phyloP scores from a whole-genome alignment of 2,329 filamentous ascomycete species.

The Nemania sp. region DNA sequence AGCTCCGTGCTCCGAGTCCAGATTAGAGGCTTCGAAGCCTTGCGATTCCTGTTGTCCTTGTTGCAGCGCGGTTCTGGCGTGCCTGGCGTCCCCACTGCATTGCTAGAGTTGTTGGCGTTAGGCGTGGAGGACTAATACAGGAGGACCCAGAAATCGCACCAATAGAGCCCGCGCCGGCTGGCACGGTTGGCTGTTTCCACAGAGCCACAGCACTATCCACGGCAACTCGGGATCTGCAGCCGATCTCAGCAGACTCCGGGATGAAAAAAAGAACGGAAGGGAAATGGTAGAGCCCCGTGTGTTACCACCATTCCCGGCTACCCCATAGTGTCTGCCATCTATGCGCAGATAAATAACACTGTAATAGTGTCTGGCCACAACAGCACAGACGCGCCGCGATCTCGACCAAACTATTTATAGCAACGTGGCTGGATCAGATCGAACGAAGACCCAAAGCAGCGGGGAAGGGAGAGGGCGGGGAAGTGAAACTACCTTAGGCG shows the following conservation, averaged over 20 bases:
- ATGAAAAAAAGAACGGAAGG: conserved; percentile 5
- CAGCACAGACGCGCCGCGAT: too few species aligned
- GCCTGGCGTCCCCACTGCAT: conserved; percentile 20
- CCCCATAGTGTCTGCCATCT: not conserved
- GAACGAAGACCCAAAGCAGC: too few species aligned
- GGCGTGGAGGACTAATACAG: too few species aligned
- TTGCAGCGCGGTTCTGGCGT: conserved; percentile 6
- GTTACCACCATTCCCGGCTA: not conserved
- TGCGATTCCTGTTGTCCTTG: not conserved
- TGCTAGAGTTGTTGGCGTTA: not conserved
- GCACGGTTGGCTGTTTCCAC: too few species aligned
- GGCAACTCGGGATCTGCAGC: conserved; percentile 26
- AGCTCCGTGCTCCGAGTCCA: conserved; percentile 29
- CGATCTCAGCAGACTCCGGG: conserved; percentile 5
- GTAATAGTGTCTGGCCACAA: too few species aligned
- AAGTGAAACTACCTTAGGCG: too few species aligned
- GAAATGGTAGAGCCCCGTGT: not conserved
- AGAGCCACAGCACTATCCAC: conserved; percentile 12
- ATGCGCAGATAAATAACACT: too few species aligned
- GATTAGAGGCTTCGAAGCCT: conserved; percentile 20
- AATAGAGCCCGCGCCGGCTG: conserved; percentile 12
- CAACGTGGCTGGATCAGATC: too few species aligned
- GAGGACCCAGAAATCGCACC: conserved; percentile 23
- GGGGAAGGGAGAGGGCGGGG: too few species aligned
- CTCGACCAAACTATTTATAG: too few species aligned